Evolutionary conservation across 306 rosid genomes (phyloP).

Genomic region (Cucurbita moschata): DNA sequence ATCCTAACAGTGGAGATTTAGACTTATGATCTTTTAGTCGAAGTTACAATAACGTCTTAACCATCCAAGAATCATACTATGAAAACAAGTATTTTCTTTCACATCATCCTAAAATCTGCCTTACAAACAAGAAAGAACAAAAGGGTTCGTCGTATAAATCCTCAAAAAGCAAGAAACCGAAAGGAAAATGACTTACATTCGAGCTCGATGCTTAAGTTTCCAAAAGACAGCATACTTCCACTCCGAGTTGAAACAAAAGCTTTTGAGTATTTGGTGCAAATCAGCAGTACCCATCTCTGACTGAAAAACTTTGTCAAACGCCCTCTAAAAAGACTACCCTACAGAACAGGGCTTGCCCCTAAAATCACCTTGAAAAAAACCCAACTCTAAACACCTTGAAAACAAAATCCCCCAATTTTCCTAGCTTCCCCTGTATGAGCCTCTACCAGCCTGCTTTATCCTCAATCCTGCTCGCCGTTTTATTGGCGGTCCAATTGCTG

Average conservation of each 20-base stretch:
- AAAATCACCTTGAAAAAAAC: not conserved
- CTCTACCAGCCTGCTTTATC: conserved; percentile 99
- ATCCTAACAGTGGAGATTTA: not conserved
- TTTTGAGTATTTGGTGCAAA: conserved; percentile 52
- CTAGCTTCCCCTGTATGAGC: conserved; percentile 97
- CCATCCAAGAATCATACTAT: not conserved
- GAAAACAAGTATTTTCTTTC: not conserved
- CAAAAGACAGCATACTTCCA: conserved; percentile 97
- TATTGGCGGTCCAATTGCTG: conserved; percentile 93
- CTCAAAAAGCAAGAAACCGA: not conserved
- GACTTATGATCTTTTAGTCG: not conserved
- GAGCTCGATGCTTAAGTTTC: conserved; percentile 79
- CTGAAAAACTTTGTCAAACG: conserved; percentile 16
- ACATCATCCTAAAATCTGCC: not conserved
- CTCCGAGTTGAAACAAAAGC: conserved; percentile 63
- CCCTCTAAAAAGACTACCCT: conserved; percentile 11
- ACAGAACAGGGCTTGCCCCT: not conserved
- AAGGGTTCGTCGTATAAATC: not conserved
- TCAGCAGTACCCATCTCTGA: conserved; percentile 44
- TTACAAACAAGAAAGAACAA: not conserved
- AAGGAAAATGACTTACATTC: conserved; percentile 34
- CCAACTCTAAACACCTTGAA: conserved; percentile 6
- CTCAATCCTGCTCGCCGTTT: conserved; percentile 97
- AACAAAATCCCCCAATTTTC: not conserved
- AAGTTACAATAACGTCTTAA: not conserved